Percentiles rank a stretch among this genome's conserved stretches.
Conservation (phyloP, 495 filamentous ascomycete species). For the Penicillium dipodomyicola region DNA sequence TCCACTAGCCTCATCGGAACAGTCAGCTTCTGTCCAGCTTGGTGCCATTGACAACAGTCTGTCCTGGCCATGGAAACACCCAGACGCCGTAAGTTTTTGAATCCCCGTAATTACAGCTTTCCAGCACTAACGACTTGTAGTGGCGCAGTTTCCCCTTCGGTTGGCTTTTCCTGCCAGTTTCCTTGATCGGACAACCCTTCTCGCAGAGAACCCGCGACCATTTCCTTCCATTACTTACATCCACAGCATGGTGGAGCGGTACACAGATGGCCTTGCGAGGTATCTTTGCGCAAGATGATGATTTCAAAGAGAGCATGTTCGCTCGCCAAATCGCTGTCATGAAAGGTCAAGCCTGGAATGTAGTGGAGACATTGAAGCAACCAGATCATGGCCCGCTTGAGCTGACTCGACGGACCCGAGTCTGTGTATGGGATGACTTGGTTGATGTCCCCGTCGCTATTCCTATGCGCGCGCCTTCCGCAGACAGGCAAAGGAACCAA, state of each 20-base stretch:
- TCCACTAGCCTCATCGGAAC: constrained; percentile 45
- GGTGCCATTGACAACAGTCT: constrained; percentile 97
- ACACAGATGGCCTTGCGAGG: constrained; percentile 81
- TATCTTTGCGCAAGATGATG: constrained; percentile 85
- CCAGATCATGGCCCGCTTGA: constrained; percentile 91
- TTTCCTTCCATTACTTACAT: constrained; percentile 90
- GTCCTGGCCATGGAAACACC: constrained; percentile 99
- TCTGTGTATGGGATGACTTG: constrained; percentile 97
- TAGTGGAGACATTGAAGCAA: constrained; percentile 92
- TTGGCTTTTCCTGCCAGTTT: constrained; percentile 96
- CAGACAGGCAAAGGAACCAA: constrained; percentile 67
- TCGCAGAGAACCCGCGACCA: constrained; percentile 88
- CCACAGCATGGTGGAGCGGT: constrained; percentile 93
- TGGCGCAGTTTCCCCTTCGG: constrained; percentile 94
- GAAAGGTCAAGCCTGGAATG: constrained; percentile 99
- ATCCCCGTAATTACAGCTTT: background rate
- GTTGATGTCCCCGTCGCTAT: constrained; percentile 94
- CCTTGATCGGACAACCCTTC: constrained; percentile 93
- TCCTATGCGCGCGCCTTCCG: constrained; percentile 75
- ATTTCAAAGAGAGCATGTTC: constrained; percentile 99
- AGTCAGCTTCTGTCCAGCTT: constrained; percentile 65
- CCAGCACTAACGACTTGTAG: constrained; percentile 36
- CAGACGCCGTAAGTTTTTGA: constrained; percentile 68
- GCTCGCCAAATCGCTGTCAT: constrained; percentile 94
- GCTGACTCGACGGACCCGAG: constrained; percentile 81